Percentiles rank a stretch among this genome's conserved stretches.
These are phyloP conservation scores for Pestalotiopsis sp. DNA, from an alignment of 2,329 filamentous ascomycete genomes.

Conservation along the genomic window DNA sequence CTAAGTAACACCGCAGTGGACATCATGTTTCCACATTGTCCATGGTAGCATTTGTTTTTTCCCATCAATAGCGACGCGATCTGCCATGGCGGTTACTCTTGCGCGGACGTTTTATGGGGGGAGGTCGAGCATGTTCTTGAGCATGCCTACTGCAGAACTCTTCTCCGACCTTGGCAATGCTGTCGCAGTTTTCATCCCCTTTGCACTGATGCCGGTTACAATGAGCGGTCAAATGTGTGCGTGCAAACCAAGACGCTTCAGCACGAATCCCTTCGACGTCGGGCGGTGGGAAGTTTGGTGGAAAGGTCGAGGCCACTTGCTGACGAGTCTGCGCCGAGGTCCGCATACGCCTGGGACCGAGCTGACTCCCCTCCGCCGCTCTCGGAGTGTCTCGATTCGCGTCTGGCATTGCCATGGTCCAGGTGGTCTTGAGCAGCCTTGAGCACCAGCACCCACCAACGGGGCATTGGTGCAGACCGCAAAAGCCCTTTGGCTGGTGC, in stretches of 20 bases:
- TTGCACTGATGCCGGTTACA: background rate
- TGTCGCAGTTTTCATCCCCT: background rate
- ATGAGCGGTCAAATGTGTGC: background rate
- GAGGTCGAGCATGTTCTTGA: background rate
- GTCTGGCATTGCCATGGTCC: too few species aligned
- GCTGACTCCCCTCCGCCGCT: too few species aligned
- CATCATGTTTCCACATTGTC: background rate
- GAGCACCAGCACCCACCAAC: background rate
- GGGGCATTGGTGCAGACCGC: background rate
- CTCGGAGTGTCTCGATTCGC: background rate
- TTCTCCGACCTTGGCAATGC: background rate
- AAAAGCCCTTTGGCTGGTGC: background rate
- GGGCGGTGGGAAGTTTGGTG: background rate
- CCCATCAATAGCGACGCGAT: background rate
- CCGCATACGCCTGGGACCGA: too few species aligned
- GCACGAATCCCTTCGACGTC: background rate
- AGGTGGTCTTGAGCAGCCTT: background rate
- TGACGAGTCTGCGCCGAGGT: too few species aligned
- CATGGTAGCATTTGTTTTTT: background rate
- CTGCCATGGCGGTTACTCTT: background rate
- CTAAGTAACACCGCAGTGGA: background rate
- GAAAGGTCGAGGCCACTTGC: too few species aligned
- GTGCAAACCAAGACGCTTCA: background rate
- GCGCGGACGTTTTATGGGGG: too few species aligned
- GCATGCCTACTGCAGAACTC: background rate